Evolutionary conservation across 73 alveolate species (phyloP).

Genomic region (Stentor roeselii): DNA sequence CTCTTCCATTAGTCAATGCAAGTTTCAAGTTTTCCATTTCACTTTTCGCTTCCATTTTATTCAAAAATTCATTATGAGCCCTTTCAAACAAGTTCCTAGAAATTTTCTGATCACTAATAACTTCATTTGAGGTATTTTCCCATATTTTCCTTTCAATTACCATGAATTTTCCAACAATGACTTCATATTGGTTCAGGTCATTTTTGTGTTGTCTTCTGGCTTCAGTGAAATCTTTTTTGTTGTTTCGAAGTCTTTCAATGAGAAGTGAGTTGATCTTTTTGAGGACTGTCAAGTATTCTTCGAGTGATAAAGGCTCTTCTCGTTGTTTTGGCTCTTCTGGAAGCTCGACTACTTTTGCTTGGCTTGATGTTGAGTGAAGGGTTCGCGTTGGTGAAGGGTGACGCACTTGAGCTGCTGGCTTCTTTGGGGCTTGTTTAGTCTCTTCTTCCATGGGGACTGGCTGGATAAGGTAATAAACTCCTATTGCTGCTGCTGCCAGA

Average conservation of each 20-base stretch:
- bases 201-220: not conserved
- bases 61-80: not conserved
- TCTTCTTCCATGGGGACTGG: constrained; percentile 4
- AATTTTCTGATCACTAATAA: not conserved
- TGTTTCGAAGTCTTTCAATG: not conserved
- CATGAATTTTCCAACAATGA: not conserved
- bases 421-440: not conserved
- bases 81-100: not conserved
- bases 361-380: not conserved
- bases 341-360: not conserved
- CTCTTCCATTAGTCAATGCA: not conserved
- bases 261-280: not conserved
- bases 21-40: not conserved
- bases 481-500: not conserved
- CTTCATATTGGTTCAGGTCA: not conserved
- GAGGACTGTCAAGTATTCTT: not conserved
- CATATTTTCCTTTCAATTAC: not conserved
- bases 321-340: not conserved
- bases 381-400: not conserved
- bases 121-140: not conserved
- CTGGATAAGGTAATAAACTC: not conserved
- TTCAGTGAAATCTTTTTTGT: not conserved
- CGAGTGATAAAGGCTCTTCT: not conserved
- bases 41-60: not conserved
- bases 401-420: too few relatives aligned